phyloP scores from a whole-genome alignment of 2,329 filamentous ascomycete species.

The Beauveria rudraprayagi region DNA sequence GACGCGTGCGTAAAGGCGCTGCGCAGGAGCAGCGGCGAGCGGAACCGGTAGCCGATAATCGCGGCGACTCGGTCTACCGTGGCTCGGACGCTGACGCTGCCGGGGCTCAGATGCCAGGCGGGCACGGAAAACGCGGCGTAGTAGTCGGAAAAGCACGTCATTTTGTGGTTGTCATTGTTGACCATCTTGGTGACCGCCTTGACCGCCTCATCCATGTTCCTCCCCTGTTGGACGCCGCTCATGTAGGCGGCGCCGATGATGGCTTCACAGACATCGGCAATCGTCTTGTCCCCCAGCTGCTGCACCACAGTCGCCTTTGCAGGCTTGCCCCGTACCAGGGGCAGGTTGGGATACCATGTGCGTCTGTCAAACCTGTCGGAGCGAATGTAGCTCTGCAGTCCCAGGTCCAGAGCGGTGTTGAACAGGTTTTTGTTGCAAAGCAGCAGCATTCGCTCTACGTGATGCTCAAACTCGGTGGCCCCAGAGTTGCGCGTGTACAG shows the following conservation, averaged over 20 bases:
- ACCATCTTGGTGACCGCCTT: slow-evolving; percentile 63
- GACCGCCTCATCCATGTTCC: slow-evolving; percentile 49
- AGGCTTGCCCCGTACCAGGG: slow-evolving; percentile 64
- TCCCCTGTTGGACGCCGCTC: slow-evolving; percentile 28
- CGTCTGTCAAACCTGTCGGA: slow-evolving; percentile 75
- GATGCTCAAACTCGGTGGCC: slow-evolving; percentile 76
- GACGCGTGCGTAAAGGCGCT: slow-evolving; percentile 88
- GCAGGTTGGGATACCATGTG: slow-evolving; percentile 81
- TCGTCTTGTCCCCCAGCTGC: slow-evolving; percentile 73
- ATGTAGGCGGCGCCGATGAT: slow-evolving; percentile 79
- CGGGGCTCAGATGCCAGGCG: slow-evolving; percentile 53
- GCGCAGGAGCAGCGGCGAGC: slow-evolving; percentile 64
- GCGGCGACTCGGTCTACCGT: slow-evolving; percentile 56
- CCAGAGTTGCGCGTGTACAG: slow-evolving; percentile 70
- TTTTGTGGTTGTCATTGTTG: slow-evolving; percentile 58
- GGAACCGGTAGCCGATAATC: slow-evolving; percentile 57
- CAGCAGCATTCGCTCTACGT: slow-evolving; percentile 83
- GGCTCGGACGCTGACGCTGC: slow-evolving; percentile 56
- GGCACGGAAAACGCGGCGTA: slow-evolving; percentile 60
- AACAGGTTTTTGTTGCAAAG: slow-evolving; percentile 89
- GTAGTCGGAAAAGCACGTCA: slow-evolving; percentile 67
- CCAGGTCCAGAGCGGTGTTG: slow-evolving; percentile 60
- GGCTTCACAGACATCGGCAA: slow-evolving; percentile 92
- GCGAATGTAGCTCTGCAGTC: slow-evolving; percentile 67
- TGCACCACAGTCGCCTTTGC: slow-evolving; percentile 44